Conservation (phyloP, 2,329 filamentous ascomycete species). For the Apiospora hydei region DNA sequence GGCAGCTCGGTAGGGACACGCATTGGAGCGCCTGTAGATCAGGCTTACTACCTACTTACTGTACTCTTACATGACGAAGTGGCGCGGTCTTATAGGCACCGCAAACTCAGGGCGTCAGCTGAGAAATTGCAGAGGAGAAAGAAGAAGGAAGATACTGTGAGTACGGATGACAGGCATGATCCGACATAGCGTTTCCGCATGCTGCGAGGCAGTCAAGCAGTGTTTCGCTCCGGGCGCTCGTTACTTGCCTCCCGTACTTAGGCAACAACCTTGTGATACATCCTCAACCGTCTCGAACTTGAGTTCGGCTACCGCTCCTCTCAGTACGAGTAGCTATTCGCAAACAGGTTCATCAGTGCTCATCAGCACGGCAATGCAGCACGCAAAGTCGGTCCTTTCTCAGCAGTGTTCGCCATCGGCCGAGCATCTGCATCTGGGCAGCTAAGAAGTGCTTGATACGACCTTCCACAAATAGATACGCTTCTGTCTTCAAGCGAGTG, state of each 20-base stretch:
- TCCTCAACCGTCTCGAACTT: background rate
- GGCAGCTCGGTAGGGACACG: background rate
- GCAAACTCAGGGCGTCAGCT: background rate
- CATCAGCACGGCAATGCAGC: background rate
- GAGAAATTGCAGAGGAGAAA: background rate
- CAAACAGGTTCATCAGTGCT: background rate
- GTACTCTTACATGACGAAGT: background rate
- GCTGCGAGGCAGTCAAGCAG: background rate
- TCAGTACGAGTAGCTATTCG: background rate
- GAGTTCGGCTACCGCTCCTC: background rate
- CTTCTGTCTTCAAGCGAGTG: background rate
- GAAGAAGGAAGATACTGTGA: conserved; percentile 1
- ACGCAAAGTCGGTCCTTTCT: background rate
- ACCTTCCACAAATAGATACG: conserved; percentile 21
- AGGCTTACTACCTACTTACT: background rate
- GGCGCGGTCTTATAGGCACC: background rate
- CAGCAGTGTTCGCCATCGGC: conserved; percentile 6
- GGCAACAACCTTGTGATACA: conserved; percentile 8
- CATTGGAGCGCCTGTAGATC: conserved; percentile 10
- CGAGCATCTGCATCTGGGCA: conserved; percentile 11
- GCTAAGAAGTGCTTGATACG: conserved; percentile 14
- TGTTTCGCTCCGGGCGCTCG: background rate
- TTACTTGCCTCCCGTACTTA: background rate
- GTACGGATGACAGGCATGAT: background rate
- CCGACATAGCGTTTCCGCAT: background rate